Evolutionary conservation across 1,139 yeast species (phyloP).

Genomic region (Lodderomyces elongisporus): DNA sequence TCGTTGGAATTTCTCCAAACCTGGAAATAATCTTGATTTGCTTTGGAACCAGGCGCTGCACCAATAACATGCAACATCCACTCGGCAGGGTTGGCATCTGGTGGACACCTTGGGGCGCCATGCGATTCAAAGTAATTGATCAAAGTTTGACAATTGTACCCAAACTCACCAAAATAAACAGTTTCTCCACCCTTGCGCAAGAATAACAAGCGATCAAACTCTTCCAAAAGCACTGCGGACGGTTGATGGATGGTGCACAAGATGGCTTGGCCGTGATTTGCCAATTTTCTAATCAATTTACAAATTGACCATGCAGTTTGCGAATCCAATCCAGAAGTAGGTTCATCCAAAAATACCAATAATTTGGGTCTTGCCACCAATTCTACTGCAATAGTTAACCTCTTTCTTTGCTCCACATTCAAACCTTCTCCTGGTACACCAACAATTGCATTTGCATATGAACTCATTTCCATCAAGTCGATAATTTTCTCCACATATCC

Average conservation of each 20-base stretch:
- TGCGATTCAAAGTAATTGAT: slow-evolving; percentile 53
- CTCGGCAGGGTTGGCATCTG: slow-evolving; percentile 50
- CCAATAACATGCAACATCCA: slow-evolving; percentile 55
- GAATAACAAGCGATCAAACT: slow-evolving; percentile 33
- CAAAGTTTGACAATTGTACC: slow-evolving; percentile 45
- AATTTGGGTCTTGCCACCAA: slow-evolving; percentile 38
- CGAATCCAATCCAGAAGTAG: slow-evolving; percentile 39
- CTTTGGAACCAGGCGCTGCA: slow-evolving; percentile 33
- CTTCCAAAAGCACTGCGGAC: slow-evolving; percentile 33
- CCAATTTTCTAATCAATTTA: slow-evolving; percentile 38
- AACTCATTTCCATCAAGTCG: slow-evolving; percentile 29
- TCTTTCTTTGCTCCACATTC: slow-evolving; percentile 36
- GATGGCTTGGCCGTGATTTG: slow-evolving; percentile 40
- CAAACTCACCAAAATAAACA: slow-evolving; percentile 65
- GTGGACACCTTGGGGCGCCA: slow-evolving; percentile 44
- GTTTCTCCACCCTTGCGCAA: slow-evolving; percentile 50
- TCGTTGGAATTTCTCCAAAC: slow-evolving; percentile 31
- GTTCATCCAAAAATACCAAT: slow-evolving; percentile 34
- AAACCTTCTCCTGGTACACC: slow-evolving; percentile 41
- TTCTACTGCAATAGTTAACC: slow-evolving; percentile 37
- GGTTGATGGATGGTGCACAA: slow-evolving; percentile 43
- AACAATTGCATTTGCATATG: slow-evolving; percentile 35
- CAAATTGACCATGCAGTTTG: slow-evolving; percentile 45
- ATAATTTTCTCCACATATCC: slow-evolving; percentile 33
- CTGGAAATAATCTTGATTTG: slow-evolving; percentile 29